Percentiles rank a stretch among this genome's conserved stretches.
Conservation (phyloP, 768 basidiomycete species). For the Lentinula sp. region DNA sequence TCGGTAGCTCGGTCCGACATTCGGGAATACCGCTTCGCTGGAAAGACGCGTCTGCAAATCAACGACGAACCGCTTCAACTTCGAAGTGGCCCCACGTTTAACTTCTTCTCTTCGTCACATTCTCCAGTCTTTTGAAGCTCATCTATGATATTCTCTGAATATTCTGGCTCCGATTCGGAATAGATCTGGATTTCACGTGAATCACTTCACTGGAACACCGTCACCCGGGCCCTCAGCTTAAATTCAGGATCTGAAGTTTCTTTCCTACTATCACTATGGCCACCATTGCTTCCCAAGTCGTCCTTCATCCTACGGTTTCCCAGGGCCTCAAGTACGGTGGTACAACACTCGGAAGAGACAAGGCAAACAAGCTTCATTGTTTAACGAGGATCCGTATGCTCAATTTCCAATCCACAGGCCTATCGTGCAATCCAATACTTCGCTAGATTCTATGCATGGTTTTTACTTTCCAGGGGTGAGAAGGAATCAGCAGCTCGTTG, state of each 20-base stretch:
- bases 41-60: neutral
- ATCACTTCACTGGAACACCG: neutral
- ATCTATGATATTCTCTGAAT: neutral
- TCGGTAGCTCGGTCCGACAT: neutral
- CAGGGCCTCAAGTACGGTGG: slow-evolving; percentile 69
- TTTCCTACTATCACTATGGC: slow-evolving; percentile 28
- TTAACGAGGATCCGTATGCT: neutral
- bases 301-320: slow-evolving; percentile 80
- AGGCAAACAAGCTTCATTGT: slow-evolving; percentile 40
- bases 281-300: slow-evolving; percentile 61
- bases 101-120: no score
- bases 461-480: slow-evolving; percentile 60
- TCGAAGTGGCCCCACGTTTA: no score
- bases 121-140: neutral
- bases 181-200: neutral
- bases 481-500: slow-evolving; percentile 70
- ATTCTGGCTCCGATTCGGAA: neutral
- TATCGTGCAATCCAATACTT: slow-evolving; percentile 92
- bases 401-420: slow-evolving; percentile 36
- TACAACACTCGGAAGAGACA: slow-evolving; percentile 87
- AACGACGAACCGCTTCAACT: no score
- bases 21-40: neutral
- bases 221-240: neutral
- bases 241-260: neutral
- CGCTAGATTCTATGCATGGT: slow-evolving; percentile 85